Evolutionary conservation across 108 stramenopile genomes (phyloP).

Genomic region (Fistulifera pelliculosa): DNA sequence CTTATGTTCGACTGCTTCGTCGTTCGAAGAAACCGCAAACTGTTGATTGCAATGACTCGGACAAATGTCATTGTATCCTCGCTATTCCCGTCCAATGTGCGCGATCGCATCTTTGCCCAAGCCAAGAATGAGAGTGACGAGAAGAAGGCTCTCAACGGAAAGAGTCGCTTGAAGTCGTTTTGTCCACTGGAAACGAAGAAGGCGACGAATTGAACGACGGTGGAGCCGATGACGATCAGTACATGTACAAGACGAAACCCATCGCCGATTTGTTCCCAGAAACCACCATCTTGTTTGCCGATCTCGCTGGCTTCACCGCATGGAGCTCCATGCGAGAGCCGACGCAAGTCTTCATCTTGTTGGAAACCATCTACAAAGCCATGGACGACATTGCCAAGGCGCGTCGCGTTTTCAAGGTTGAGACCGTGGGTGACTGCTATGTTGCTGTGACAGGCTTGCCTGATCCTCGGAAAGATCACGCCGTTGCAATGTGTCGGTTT

Average conservation of each 20-base stretch:
- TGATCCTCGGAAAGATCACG: conserved; percentile 9
- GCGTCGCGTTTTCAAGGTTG: conserved; percentile 43
- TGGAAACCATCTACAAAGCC: conserved; percentile 26
- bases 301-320: neutral
- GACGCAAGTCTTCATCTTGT: conserved; percentile 9
- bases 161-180: neutral
- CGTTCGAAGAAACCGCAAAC: conserved; percentile 20
- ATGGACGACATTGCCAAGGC: conserved; percentile 29
- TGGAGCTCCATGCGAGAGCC: conserved; percentile 2
- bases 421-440: conserved; percentile 38
- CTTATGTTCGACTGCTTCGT: conserved; percentile 25
- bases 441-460: conserved; percentile 18
- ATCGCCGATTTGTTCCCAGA: conserved; percentile 21
- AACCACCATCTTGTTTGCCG: conserved; percentile 20
- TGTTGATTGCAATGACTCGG: conserved; percentile 16
- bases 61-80: conserved; percentile 25
- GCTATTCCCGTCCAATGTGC: conserved; percentile 29
- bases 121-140: neutral
- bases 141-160: neutral
- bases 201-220: neutral
- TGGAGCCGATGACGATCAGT: neutral
- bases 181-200: neutral
- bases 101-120: conserved; percentile 18
- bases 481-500: conserved; percentile 7
- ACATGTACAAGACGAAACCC: conserved; percentile 2